Evolutionary conservation across 441 rosid genomes (phyloP).

Genomic region (Mallotus japonicus): DNA sequence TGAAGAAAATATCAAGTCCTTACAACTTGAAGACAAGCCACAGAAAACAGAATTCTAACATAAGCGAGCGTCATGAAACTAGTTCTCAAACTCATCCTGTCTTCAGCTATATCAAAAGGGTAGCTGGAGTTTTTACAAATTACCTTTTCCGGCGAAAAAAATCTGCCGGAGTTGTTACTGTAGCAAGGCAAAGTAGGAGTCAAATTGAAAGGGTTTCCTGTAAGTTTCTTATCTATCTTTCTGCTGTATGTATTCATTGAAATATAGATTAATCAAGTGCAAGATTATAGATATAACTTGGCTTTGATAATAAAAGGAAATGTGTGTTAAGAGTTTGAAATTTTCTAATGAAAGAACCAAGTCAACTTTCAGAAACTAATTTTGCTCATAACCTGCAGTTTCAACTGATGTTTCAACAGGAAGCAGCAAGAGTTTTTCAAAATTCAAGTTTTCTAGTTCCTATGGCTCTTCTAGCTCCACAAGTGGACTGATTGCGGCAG

Average conservation of each 20-base stretch:
- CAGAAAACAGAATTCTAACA: slow-evolving; percentile 19
- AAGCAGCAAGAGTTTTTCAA: slow-evolving; percentile 44
- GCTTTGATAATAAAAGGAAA: no score
- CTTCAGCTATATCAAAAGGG: slow-evolving; percentile 36
- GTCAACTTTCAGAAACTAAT: slow-evolving; percentile 15
- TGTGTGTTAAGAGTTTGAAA: not conserved
- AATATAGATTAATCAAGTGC: no score
- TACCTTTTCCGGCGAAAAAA: slow-evolving; percentile 30
- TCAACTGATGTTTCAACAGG: slow-evolving; percentile 54
- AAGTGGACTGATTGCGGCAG: slow-evolving; percentile 38
- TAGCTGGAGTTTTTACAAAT: slow-evolving; percentile 42
- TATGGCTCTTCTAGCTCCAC: slow-evolving; percentile 42
- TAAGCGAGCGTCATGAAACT: slow-evolving; percentile 2
- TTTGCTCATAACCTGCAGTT: slow-evolving; percentile 34
- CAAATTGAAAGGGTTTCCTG: slow-evolving; percentile 43
- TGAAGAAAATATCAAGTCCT: slow-evolving; percentile 44
- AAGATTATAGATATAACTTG: no score
- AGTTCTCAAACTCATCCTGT: slow-evolving; percentile 26
- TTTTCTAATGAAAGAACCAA: not conserved
- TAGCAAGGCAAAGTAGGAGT: slow-evolving; percentile 15
- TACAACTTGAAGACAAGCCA: slow-evolving; percentile 26
- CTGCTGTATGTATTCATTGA: no score
- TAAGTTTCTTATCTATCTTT: slow-evolving; percentile 33
- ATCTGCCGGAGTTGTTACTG: slow-evolving; percentile 21
- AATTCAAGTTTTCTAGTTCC: slow-evolving; percentile 39